Base-by-base conservation (phyloP, 2,329 filamentous ascomycete species). In the Aspergillus bombycis region DNA sequence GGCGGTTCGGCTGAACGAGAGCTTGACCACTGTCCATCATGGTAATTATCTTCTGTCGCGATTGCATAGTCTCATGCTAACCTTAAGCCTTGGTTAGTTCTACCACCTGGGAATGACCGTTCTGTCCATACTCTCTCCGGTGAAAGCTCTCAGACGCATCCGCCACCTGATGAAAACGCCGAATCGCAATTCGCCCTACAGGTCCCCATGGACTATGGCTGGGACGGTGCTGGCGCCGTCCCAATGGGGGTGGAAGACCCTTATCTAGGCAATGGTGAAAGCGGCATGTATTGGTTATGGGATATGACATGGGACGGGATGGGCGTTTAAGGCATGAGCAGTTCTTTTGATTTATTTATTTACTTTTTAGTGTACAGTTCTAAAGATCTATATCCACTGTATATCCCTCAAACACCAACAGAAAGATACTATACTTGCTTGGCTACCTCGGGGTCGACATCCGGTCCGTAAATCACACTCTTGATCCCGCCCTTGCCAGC, bases 401-500 rank as follows among this genome's bases (percentile, higher is more conserved):
- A 34, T 32, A 21, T 7, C 19, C 11, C 14, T 21, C 43, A 26
- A 30, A 4, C 48, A 4, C 48, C 3, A 52, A 30, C 14, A 55
- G 19, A 41, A 55, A 62, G 16, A 23, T 59, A 60, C 46, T 52
- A 30, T 46, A 38, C 57, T 11, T 45, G 52, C 28, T 65, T 71
- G 8, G 67, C 68, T 23, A 57, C 34, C 4, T 59, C 9, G 36
- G 65, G 64, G 10, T 71, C 67, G 3, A 71, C 62, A 14, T 62
- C 66, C 6, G 70, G 70, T 7, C 78, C 78, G 53, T 72, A 75
- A 53, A 80, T 80, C 23, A 80, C 71, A 14, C 75, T 78, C 62
- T 80, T 80, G 60, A 80, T 79, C 2, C 77, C 78, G 79, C 92
- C 87, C 0, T 92, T 92, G 67, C 86, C 85, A 82, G 91, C 92